Evolutionary conservation across 345 rosid genomes (phyloP).

Genomic region (Euphorbia peplus): DNA sequence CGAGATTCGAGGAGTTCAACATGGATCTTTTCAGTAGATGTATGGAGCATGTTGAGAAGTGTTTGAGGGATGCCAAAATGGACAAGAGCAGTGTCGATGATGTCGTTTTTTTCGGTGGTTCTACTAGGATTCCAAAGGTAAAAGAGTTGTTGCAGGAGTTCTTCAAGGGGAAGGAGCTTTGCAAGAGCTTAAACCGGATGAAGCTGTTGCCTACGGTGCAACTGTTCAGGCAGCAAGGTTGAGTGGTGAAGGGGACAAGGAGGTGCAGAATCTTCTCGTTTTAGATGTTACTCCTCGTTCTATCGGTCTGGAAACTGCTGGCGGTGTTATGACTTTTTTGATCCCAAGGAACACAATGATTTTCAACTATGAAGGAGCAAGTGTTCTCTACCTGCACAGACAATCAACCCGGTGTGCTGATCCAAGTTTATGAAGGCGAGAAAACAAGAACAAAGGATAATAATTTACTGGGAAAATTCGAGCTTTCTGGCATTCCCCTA

Average conservation of each 20-base stretch:
- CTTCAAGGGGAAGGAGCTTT: neutral
- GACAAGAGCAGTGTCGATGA: neutral
- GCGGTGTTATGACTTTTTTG: neutral
- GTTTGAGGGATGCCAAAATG: neutral
- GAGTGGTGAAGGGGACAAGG: neutral
- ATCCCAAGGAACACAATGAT: slow-evolving; percentile 23
- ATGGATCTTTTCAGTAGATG: neutral
- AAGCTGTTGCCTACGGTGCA: neutral
- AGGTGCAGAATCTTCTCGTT: neutral
- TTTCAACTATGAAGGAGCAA: slow-evolving; percentile 19
- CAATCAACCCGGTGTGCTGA: slow-evolving; percentile 13
- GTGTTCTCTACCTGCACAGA: slow-evolving; percentile 15
- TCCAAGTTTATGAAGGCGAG: slow-evolving; percentile 22
- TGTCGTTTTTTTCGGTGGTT: neutral
- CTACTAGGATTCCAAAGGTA: neutral
- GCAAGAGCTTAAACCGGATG: neutral
- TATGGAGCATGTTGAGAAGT: neutral
- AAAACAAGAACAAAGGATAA: neutral
- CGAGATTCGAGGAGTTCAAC: neutral
- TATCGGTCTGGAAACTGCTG: neutral
- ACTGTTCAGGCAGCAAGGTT: neutral
- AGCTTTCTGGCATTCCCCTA: slow-evolving; percentile 19
- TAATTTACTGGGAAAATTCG: slow-evolving; percentile 17
- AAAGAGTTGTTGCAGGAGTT: neutral
- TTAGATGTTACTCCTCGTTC: neutral